Percentiles rank a stretch among this genome's conserved stretches.
Conservation (phyloP, 2,329 filamentous ascomycete genomes). For the Trichophyton schoenleinii region DNA sequence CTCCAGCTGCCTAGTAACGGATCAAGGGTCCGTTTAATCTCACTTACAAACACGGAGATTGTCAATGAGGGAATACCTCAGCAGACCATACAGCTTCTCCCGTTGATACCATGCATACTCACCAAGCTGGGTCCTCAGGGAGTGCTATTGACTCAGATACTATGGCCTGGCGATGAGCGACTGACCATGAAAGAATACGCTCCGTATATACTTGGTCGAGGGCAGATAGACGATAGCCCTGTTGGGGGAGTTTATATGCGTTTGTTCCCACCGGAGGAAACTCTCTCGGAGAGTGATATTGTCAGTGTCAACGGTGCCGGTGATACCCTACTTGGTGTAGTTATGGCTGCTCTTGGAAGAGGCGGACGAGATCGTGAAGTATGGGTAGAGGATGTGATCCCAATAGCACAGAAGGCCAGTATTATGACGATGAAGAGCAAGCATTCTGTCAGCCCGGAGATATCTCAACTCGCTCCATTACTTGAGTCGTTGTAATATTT, state of each 20-base stretch:
- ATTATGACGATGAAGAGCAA: slow-evolving; percentile 62
- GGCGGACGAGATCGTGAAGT: slow-evolving; percentile 33
- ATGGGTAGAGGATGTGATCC: slow-evolving; percentile 51
- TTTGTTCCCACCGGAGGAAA: slow-evolving; percentile 54
- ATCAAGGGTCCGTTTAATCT: slow-evolving; percentile 58
- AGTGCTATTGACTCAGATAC: slow-evolving; percentile 60
- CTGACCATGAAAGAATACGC: slow-evolving; percentile 51
- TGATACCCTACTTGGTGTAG: slow-evolving; percentile 77
- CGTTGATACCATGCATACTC: slow-evolving; percentile 72
- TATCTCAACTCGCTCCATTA: slow-evolving; percentile 15
- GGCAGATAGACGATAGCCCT: slow-evolving; percentile 17
- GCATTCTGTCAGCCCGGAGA: slow-evolving; percentile 49
- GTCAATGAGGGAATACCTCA: slow-evolving; percentile 74
- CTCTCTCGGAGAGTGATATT: slow-evolving; percentile 49
- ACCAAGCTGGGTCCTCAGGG: slow-evolving; percentile 71
- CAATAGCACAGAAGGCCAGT: slow-evolving; percentile 69
- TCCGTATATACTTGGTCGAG: slow-evolving; percentile 59
- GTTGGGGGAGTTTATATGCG: slow-evolving; percentile 80
- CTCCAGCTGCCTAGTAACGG: slow-evolving; percentile 60
- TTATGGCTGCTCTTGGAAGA: slow-evolving; percentile 64
- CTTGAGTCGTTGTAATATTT: neutral
- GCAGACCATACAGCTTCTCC: slow-evolving; percentile 70
- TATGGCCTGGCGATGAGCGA: slow-evolving; percentile 54
- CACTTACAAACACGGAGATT: slow-evolving; percentile 52
- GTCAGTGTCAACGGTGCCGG: slow-evolving; percentile 90